These are phyloP conservation scores for Aspergillus sp. DNA, from an alignment of 2,329 filamentous ascomycete species.

Conservation along the genomic window DNA sequence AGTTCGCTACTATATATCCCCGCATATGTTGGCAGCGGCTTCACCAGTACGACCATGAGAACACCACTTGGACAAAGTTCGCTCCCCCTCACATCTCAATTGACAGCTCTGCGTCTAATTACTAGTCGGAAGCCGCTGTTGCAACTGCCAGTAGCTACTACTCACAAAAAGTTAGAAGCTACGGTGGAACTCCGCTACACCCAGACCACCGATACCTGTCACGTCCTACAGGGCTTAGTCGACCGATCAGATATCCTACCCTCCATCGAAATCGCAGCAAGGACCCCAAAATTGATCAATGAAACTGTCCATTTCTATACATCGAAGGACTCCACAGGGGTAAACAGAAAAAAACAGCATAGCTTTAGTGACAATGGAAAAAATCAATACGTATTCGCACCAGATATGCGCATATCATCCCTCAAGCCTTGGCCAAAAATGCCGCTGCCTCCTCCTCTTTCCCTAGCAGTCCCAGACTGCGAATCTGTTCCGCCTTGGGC, in stretches of 20 bases:
- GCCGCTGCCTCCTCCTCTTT: slow-evolving; percentile 78
- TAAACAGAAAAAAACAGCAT: slow-evolving; percentile 28
- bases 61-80: no score
- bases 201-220: neutral
- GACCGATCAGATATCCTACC: neutral
- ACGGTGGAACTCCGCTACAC: neutral
- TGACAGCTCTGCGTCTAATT: no score
- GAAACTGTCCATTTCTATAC: slow-evolving; percentile 37
- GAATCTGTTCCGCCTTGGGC: slow-evolving; percentile 81
- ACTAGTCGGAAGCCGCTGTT: no score
- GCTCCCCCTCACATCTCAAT: neutral
- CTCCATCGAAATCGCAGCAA: neutral
- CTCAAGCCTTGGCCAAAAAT: slow-evolving; percentile 42
- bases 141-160: neutral
- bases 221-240: neutral
- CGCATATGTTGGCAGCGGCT: neutral
- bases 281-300: neutral
- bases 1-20: neutral
- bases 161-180: neutral
- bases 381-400: slow-evolving; percentile 25
- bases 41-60: neutral
- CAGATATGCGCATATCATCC: slow-evolving; percentile 18
- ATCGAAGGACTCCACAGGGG: slow-evolving; percentile 29
- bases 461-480: slow-evolving; percentile 78
- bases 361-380: slow-evolving; percentile 24